phyloP scores from a whole-genome alignment of 257 asterid species.

The Fraxinus quadrangulata region DNA sequence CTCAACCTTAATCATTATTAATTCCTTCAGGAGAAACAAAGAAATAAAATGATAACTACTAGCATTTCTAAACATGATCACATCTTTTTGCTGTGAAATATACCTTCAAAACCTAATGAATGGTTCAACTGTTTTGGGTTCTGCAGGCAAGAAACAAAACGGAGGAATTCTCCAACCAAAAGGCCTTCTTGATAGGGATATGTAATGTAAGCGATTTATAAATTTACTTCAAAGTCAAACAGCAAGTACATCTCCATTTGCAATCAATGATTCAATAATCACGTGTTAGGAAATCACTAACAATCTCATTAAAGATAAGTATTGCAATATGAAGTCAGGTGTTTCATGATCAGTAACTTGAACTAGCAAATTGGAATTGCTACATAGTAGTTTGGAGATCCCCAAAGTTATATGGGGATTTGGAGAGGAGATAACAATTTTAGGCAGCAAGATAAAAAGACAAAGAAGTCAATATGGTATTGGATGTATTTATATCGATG shows the following conservation, averaged over 20 bases:
- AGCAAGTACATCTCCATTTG: neutral
- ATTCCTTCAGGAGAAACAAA: neutral
- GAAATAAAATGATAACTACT: neutral
- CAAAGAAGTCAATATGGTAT: conserved; percentile 5
- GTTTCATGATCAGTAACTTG: neutral
- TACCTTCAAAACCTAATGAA: neutral
- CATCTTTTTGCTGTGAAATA: neutral
- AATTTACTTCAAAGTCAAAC: conserved; percentile 7
- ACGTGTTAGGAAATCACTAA: neutral
- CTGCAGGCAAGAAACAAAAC: neutral
- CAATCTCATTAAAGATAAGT: neutral
- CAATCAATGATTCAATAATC: neutral
- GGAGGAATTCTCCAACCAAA: neutral
- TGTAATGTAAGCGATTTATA: neutral
- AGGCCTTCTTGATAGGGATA: conserved; percentile 13
- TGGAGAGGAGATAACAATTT: neutral
- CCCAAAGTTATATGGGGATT: neutral
- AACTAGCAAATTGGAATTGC: neutral
- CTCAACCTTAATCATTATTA: neutral
- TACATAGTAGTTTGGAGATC: neutral
- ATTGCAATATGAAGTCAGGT: neutral
- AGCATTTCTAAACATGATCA: neutral
- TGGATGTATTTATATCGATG: conserved; percentile 14
- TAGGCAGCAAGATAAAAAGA: conserved; percentile 11
- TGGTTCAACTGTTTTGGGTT: neutral